Percentiles rank a stretch among this genome's conserved stretches.
Evolutionary conservation across 257 asterid species (phyloP).

Genomic region (Nicotiana tabacum): DNA sequence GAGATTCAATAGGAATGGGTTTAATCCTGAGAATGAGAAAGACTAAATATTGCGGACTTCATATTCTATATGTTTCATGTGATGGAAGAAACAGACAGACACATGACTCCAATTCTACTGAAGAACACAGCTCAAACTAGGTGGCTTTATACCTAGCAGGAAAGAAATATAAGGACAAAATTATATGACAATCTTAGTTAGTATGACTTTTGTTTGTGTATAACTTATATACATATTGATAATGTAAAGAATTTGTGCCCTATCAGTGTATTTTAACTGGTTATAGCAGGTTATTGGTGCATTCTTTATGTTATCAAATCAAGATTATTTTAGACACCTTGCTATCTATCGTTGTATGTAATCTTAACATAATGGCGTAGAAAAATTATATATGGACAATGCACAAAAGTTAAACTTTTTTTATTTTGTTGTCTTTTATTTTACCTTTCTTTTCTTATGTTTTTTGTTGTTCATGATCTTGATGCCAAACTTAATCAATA

Average conservation of each 20-base stretch:
- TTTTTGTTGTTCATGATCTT: slow-evolving; percentile 28
- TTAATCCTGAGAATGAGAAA: neutral
- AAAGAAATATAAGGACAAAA: slow-evolving; percentile 38
- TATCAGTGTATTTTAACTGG: neutral
- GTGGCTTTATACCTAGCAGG: slow-evolving; percentile 24
- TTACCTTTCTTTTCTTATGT: neutral
- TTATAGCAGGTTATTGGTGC: neutral
- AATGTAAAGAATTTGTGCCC: too few species aligned
- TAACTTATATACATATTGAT: neutral
- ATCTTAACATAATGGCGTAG: neutral
- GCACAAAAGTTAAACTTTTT: neutral
- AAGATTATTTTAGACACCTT: neutral
- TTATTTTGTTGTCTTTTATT: neutral
- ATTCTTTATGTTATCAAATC: neutral
- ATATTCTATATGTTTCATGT: slow-evolving; percentile 19
- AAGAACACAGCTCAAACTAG: slow-evolving; percentile 28
- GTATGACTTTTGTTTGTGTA: slow-evolving; percentile 21
- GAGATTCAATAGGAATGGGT: neutral
- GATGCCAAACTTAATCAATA: slow-evolving; percentile 58
- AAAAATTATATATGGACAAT: neutral
- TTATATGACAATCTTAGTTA: slow-evolving; percentile 32
- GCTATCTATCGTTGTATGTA: neutral
- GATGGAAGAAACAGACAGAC: slow-evolving; percentile 39
- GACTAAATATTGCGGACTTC: neutral
- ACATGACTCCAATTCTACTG: slow-evolving; percentile 26